Conservation (phyloP, 192 early-diverging fungal species). For the Rhizophagus prolifer region DNA sequence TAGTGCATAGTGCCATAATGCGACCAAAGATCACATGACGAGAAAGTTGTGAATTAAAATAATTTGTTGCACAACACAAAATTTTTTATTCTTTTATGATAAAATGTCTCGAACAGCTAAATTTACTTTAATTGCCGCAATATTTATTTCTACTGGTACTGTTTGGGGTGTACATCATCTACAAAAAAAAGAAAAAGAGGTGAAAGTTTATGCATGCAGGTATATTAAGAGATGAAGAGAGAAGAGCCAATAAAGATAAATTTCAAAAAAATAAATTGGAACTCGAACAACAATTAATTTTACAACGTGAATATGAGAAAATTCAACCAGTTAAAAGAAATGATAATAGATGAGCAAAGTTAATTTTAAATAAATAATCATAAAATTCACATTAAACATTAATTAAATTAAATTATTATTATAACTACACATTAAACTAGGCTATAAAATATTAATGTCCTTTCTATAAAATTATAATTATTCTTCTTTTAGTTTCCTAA, state of each 20-base stretch:
- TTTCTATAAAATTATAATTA: not conserved
- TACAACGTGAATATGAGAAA: conserved; percentile 11
- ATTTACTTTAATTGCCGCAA: not conserved
- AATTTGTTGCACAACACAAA: too few species aligned
- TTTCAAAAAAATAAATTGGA: not conserved
- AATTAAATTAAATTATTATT: too few species aligned
- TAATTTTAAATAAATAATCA: not conserved
- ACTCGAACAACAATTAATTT: not conserved
- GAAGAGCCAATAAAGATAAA: not conserved
- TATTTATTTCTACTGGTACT: not conserved
- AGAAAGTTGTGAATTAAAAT: too few species aligned
- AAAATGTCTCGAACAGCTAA: not conserved
- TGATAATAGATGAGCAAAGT: not conserved
- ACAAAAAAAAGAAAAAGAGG: not conserved
- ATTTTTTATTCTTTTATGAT: not conserved
- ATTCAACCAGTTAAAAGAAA: not conserved
- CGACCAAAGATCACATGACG: too few species aligned
- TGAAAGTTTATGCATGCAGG: not conserved
- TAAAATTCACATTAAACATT: too few species aligned
- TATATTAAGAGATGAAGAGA: not conserved
- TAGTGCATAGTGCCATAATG: too few species aligned
- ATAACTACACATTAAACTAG: not conserved
- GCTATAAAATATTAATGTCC: not conserved
- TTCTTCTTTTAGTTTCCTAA: not conserved
- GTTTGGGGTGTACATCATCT: not conserved